These are phyloP conservation scores for Pleurotus sapidus DNA, from an alignment of 768 basidiomycete genomes.

Conservation along the genomic window DNA sequence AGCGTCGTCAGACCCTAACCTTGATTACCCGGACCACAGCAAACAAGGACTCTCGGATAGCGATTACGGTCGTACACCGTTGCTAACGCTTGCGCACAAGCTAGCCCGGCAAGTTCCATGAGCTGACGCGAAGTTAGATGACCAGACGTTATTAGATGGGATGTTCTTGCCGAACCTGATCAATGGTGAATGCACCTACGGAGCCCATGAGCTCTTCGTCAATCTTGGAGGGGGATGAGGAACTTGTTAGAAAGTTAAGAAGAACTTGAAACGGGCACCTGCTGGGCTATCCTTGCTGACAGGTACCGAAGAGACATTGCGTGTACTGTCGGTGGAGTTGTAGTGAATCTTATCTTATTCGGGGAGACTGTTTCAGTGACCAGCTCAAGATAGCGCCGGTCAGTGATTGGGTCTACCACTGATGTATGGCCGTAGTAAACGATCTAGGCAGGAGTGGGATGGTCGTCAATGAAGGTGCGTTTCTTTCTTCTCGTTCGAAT, in stretches of 20 bases:
- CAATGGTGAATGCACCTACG: slow-evolving; percentile 90
- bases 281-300: slow-evolving; percentile 72
- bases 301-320: slow-evolving; percentile 63
- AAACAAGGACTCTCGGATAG: slow-evolving; percentile 82
- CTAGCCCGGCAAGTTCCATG: slow-evolving; percentile 95
- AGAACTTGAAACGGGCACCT: slow-evolving; percentile 38
- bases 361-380: no score
- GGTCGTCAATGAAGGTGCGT: no score
- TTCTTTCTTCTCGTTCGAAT: no score
- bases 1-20: slow-evolving; percentile 28
- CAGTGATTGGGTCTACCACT: no score
- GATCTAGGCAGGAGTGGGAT: no score
- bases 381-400: no score
- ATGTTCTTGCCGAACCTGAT: slow-evolving; percentile 57
- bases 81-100: slow-evolving; percentile 87
- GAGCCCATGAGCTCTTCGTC: slow-evolving; percentile 92
- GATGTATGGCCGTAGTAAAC: no score
- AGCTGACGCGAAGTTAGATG: slow-evolving; percentile 45
- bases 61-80: slow-evolving; percentile 68
- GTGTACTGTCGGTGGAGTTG: not conserved
- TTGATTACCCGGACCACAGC: slow-evolving; percentile 97
- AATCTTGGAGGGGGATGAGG: slow-evolving; percentile 48
- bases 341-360: no score
- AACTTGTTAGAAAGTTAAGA: not conserved
- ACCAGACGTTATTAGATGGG: not conserved